Base-by-base conservation (phyloP, 148 eudicot species). In the Vaccinium myrtillus region DNA sequence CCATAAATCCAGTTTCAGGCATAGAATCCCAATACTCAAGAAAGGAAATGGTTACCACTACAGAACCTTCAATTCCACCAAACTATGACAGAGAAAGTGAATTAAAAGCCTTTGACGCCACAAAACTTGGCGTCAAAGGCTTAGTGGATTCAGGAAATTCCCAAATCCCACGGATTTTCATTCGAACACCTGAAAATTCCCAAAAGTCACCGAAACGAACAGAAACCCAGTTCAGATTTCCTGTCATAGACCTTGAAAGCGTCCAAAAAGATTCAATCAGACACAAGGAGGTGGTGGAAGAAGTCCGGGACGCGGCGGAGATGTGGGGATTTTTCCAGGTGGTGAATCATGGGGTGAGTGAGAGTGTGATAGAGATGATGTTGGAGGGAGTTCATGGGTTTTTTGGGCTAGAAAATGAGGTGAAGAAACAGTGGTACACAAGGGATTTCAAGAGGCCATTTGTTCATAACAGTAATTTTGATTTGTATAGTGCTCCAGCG, bases 401-500 rank as follows among this genome's bases (percentile, higher is more conserved):
- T 55, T 36, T 49, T 32, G 82, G 79, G 67, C 63, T 8, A 65
- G 82, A 67, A 10, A 12, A 14, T 30, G 82, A 84, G 63, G 75
- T 78, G 53, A 84, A 53, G 55, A 84, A 84, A 75, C 27, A 25
- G 21, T 84, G 43, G 58, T 84, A 84, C 27, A 46, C 86, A 19
- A 59, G 82, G 19, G 82, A 84, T 25, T 0, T 23, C 14, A 15
- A 10, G 50, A 78, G 21, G 65, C 23, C 13, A 2, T 49, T 78
- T 18, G n/a, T 16, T 23, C 70, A 67, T 15, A 69, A 50, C 36
- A 36, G 78, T 5, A 84, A 84, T 32, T 70, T 51, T 59, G 87
- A 88, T 71, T 70, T 89, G 85, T 87, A 51, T 59, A 58, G 51
- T 16, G 67, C 88, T 1, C 85, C 89, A 0, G 85, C 87, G 8